Evolutionary conservation across 164 flowering plant species (phyloP).

Genomic region (Liriodendron chinense): DNA sequence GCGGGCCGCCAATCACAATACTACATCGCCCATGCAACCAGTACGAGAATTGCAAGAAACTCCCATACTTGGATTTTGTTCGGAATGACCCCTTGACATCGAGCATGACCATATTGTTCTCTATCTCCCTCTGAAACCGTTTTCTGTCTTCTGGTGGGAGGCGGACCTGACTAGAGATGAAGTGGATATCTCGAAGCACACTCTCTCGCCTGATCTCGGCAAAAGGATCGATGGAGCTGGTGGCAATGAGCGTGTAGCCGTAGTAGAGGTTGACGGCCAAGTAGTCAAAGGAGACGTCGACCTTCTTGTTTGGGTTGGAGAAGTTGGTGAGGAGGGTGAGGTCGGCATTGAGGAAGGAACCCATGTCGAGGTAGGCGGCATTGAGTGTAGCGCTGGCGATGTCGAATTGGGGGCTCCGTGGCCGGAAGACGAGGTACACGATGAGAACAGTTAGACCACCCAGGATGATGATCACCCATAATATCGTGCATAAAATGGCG

Average conservation of each 20-base stretch:
- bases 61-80: slow-evolving; percentile 49
- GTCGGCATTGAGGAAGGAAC: slow-evolving; percentile 66
- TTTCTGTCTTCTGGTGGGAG: slow-evolving; percentile 29
- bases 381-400: slow-evolving; percentile 53
- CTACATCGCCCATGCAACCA: slow-evolving; percentile 46
- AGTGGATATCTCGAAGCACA: slow-evolving; percentile 33
- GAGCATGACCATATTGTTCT: slow-evolving; percentile 24
- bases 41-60: slow-evolving; percentile 49
- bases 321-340: slow-evolving; percentile 58
- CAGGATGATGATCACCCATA: slow-evolving; percentile 50
- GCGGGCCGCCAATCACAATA: slow-evolving; percentile 45
- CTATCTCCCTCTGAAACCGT: slow-evolving; percentile 35
- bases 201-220: slow-evolving; percentile 25
- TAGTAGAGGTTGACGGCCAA: slow-evolving; percentile 50
- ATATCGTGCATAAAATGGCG: slow-evolving; percentile 51
- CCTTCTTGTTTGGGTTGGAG: slow-evolving; percentile 71
- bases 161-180: slow-evolving; percentile 62
- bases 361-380: slow-evolving; percentile 75
- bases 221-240: slow-evolving; percentile 51
- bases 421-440: slow-evolving; percentile 66
- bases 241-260: slow-evolving; percentile 40
- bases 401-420: slow-evolving; percentile 56
- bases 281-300: slow-evolving; percentile 51
- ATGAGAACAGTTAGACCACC: slow-evolving; percentile 63
- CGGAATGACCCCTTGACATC: slow-evolving; percentile 43